Percentiles rank a stretch among this genome's conserved stretches.
Evolutionary conservation across 2,329 filamentous ascomycete species (phyloP).

Genomic region (Colletotrichum cordylinicola): DNA sequence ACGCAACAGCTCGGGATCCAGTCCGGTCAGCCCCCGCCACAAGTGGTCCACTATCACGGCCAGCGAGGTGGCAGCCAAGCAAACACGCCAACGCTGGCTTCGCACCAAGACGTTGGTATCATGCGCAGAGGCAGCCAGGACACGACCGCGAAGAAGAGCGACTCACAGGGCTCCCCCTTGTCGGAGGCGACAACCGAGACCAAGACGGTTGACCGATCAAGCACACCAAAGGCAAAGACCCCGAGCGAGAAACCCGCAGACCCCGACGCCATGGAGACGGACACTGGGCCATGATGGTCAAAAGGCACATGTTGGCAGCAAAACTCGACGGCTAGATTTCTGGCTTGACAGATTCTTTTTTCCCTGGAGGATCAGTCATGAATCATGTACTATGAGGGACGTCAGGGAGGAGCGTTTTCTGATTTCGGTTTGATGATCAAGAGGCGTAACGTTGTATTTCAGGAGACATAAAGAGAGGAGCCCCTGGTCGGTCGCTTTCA

Average conservation of each 20-base stretch:
- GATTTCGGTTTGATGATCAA: slow-evolving; percentile 21
- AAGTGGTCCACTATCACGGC: slow-evolving; percentile 72
- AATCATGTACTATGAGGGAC: slow-evolving; percentile 24
- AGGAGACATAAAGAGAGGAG: slow-evolving; percentile 22
- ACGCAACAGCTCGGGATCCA: slow-evolving; percentile 68
- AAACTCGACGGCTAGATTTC: background rate
- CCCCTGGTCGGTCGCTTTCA: slow-evolving; percentile 23
- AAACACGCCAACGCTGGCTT: slow-evolving; percentile 65
- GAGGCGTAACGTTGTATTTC: slow-evolving; percentile 19
- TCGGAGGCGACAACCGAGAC: slow-evolving; percentile 42
- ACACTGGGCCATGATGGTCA: slow-evolving; percentile 31
- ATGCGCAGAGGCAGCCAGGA: slow-evolving; percentile 57
- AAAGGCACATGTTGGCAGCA: background rate
- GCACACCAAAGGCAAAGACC: slow-evolving; percentile 28
- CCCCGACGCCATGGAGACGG: slow-evolving; percentile 27
- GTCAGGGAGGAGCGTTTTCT: slow-evolving; percentile 20
- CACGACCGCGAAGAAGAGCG: slow-evolving; percentile 39
- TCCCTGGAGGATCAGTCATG: background rate
- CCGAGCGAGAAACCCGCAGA: slow-evolving; percentile 24
- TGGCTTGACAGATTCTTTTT: background rate
- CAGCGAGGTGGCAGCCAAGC: slow-evolving; percentile 72
- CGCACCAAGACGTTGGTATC: slow-evolving; percentile 54
- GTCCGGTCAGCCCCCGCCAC: slow-evolving; percentile 66
- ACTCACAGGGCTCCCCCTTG: slow-evolving; percentile 39
- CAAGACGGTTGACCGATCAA: slow-evolving; percentile 33